Evolutionary conservation across 2,329 filamentous ascomycete species (phyloP), one percentile per base, ranked within the genome.

Genomic region (Sporothrix dimorphospora): DNA sequence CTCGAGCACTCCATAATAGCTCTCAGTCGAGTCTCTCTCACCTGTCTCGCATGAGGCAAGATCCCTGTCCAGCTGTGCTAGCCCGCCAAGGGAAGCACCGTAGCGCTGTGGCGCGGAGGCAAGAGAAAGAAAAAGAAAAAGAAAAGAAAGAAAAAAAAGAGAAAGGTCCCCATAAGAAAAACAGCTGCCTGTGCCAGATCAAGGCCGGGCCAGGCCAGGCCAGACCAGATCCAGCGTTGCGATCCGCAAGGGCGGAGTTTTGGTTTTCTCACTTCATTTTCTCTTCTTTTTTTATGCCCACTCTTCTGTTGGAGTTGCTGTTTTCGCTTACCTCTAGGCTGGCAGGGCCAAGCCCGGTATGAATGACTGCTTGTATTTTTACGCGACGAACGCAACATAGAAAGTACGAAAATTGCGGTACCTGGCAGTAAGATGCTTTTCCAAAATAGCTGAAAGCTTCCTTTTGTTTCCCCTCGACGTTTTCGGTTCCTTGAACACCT

Each of bases 31-130:
- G 49, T 34, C 30, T 34, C 24, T 19, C 24, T 16, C 53, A 55
- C 53, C 53, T 55, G 53, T 19, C 27, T 55, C 27, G 7, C 61
- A 30, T 9, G 21, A 47, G 21, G 61, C 6, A 67, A 51, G 65
- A 67, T 67, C 65, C 65, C 19, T 67, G 65, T 67, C 45, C 45
- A 67, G 65, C 65, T 67, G 65, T 38, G 27, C 14, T 51, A 51
- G 24, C 63, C 42, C 3, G 42, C 40, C n/a, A 11, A 2, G 14
- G 21, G 14, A 30, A 47, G 40, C 61, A 63, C 59, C 59, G 16
- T 21, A 12, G 21, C 24, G 42, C 12, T 45, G 38, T 63, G 59
- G 59, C 24, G 63, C 21, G 19, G 42, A 49, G 42, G 63, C 42
- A 49, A 47, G n/a, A 19, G 38, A 6, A 8, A 38, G n/a, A 49